Conservation (phyloP, 768 basidiomycete species). For the Naganishia randhawae region DNA sequence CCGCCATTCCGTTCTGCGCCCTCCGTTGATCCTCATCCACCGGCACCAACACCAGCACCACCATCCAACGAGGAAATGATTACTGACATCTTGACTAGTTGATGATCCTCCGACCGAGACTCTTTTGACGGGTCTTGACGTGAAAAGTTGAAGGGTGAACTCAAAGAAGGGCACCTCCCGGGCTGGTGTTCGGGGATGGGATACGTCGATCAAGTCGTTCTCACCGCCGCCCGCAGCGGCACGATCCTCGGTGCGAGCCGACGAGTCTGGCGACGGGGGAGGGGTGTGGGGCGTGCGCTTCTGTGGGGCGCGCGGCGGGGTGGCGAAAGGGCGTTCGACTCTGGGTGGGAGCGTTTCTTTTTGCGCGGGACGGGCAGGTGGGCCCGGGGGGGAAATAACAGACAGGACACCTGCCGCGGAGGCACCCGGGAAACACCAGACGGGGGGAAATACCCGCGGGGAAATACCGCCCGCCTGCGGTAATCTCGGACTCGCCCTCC, state of each 20-base stretch:
- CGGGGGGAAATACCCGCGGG: no score
- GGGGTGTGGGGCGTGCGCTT: background rate
- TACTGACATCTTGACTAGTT: slow-evolving; percentile 24
- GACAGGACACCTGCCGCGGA: no score
- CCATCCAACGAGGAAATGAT: background rate
- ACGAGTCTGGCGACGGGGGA: background rate
- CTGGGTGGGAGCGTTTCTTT: no score
- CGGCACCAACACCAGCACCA: background rate
- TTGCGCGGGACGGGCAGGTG: no score
- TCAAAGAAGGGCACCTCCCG: background rate
- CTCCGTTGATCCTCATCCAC: background rate
- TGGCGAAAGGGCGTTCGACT: no score
- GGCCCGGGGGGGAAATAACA: no score
- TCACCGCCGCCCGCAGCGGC: background rate
- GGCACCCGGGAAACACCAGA: no score
- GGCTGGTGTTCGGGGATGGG: background rate
- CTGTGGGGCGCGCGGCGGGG: no score
- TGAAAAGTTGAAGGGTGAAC: slow-evolving; percentile 23
- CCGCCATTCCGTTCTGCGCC: no score
- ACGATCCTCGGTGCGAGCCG: no score
- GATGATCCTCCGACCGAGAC: slow-evolving; percentile 25
- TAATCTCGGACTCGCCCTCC: no score
- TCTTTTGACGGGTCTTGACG: slow-evolving; percentile 13
- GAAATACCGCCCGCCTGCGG: no score
- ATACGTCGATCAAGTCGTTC: slow-evolving; percentile 20